Conservation (phyloP, 306 rosid genomes). For the Vicia sativa region DNA sequence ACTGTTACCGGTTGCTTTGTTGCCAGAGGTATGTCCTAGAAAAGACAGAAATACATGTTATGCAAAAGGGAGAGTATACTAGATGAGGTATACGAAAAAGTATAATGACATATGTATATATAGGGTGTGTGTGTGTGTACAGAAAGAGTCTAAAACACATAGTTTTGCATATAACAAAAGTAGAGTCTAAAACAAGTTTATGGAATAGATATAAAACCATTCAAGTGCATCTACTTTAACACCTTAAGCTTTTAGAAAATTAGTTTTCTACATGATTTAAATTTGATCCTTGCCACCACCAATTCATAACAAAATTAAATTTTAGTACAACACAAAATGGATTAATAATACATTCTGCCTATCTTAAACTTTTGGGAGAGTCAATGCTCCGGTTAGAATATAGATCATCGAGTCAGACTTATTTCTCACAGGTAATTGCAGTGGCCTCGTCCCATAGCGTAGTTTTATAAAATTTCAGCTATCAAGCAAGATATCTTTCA, state of each 20-base stretch:
- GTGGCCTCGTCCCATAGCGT: constrained; percentile 40
- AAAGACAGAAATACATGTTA: constrained; percentile 34
- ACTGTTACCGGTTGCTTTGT: constrained; percentile 38
- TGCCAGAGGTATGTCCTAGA: constrained; percentile 57
- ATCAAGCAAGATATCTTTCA: constrained; percentile 47
- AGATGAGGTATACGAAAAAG: not conserved
- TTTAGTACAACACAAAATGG: constrained; percentile 22
- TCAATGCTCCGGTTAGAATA: constrained; percentile 13
- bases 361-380: not conserved
- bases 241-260: constrained; percentile 7
- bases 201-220: constrained; percentile 15
- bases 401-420: constrained; percentile 22
- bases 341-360: constrained; percentile 8
- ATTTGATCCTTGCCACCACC: constrained; percentile 25
- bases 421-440: constrained; percentile 53
- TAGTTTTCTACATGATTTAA: constrained; percentile 3
- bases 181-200: not conserved
- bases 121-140: not conserved
- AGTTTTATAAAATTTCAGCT: constrained; percentile 46
- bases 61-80: constrained; percentile 24
- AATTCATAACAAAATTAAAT: constrained; percentile 15
- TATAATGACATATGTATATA: constrained; percentile 9
- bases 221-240: constrained; percentile 17
- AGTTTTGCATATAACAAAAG: constrained; percentile 5
- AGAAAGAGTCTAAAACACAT: constrained; percentile 2